phyloP scores from a whole-genome alignment of 1,284 basidiomycete species.

The Volvariella surrecta region DNA sequence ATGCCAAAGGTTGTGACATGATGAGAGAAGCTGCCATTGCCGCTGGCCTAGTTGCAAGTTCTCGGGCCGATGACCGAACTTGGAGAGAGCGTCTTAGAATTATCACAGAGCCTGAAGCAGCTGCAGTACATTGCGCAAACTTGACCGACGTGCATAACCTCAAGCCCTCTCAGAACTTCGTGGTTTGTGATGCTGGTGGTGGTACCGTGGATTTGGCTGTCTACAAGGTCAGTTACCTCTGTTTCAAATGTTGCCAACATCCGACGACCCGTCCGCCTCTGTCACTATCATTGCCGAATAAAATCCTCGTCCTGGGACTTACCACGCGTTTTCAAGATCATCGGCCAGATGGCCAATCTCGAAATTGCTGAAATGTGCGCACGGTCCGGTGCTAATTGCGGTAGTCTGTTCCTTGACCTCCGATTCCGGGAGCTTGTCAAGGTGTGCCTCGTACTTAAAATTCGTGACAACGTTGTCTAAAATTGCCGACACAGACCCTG shows the following conservation, averaged over 20 bases:
- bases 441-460: slow-evolving; percentile 23
- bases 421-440: slow-evolving; percentile 73
- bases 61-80: slow-evolving; percentile 56
- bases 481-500: slow-evolving; percentile 22
- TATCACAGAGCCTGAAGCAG: slow-evolving; percentile 82
- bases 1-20: slow-evolving; percentile 68
- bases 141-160: slow-evolving; percentile 70
- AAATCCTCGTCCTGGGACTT: too few relatives aligned
- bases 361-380: slow-evolving; percentile 84
- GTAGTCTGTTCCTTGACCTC: slow-evolving; percentile 75
- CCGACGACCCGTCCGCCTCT: neutral
- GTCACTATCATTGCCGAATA: too few relatives aligned
- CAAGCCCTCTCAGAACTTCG: slow-evolving; percentile 70
- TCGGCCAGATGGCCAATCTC: slow-evolving; percentile 62
- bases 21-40: slow-evolving; percentile 76
- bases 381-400: slow-evolving; percentile 74
- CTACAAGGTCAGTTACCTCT: slow-evolving; percentile 42
- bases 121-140: slow-evolving; percentile 76
- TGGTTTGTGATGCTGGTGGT: slow-evolving; percentile 72
- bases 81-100: slow-evolving; percentile 76
- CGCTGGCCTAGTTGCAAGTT: slow-evolving; percentile 67
- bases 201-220: slow-evolving; percentile 63
- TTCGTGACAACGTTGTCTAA: neutral
- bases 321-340: slow-evolving; percentile 32
- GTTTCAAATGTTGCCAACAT: slow-evolving; percentile 6